phyloP scores from a whole-genome alignment of 768 basidiomycete genomes.

The Asterophora lycoperdoides region DNA sequence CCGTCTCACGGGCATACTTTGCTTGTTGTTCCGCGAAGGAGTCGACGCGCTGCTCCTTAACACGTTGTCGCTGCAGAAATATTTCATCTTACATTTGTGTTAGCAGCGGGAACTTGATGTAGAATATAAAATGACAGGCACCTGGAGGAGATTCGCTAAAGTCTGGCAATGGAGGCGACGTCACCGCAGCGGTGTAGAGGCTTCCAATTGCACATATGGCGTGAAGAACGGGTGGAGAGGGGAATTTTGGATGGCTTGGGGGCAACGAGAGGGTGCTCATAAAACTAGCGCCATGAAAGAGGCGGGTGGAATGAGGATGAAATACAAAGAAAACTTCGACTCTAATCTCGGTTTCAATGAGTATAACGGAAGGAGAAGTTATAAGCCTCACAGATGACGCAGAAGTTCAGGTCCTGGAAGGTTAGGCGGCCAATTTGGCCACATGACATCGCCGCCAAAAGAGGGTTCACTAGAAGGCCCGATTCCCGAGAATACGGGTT shows the following conservation, averaged over 20 bases:
- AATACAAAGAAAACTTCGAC: constrained; percentile 78
- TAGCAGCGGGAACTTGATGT: background rate
- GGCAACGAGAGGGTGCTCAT: constrained; percentile 59
- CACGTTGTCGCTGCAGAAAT: constrained; percentile 43
- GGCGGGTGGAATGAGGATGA: constrained; percentile 66
- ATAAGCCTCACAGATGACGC: constrained; percentile 55
- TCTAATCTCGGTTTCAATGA: constrained; percentile 20
- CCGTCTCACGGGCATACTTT: constrained; percentile 45
- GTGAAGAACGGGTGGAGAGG: constrained; percentile 66
- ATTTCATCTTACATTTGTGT: constrained; percentile 42
- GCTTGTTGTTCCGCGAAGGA: constrained; percentile 68
- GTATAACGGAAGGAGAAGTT: background rate
- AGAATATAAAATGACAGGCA: constrained; percentile 18
- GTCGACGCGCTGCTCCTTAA: constrained; percentile 44
- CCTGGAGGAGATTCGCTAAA: constrained; percentile 46
- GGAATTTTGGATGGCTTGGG: constrained; percentile 70
- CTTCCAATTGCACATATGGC: constrained; percentile 84
- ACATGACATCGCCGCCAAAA: constrained; percentile 37
- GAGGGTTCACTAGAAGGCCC: constrained; percentile 14
- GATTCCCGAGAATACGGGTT: constrained; percentile 17
- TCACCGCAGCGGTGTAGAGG: constrained; percentile 66
- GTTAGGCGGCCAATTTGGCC: constrained; percentile 58
- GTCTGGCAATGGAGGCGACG: constrained; percentile 49
- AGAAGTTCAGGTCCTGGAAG: constrained; percentile 62
- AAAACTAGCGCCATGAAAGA: constrained; percentile 67